phyloP scores from a whole-genome alignment of 768 basidiomycete genomes.

The Scleroderma bovista region DNA sequence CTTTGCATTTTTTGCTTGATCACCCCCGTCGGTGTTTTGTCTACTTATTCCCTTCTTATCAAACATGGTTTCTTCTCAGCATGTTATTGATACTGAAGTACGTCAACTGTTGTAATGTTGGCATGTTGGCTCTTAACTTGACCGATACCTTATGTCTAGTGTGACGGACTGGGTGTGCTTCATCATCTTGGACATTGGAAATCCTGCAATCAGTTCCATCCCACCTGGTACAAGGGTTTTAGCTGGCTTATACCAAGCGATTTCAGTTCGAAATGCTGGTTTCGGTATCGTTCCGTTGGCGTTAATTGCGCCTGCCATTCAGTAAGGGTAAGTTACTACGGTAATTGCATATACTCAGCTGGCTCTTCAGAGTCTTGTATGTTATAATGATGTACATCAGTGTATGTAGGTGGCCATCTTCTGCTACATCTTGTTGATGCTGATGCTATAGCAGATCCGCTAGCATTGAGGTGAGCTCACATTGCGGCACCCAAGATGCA shows the following conservation, averaged over 20 bases:
- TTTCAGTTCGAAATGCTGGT: constrained; percentile 82
- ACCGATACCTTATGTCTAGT: constrained; percentile 31
- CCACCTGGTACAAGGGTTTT: constrained; percentile 66
- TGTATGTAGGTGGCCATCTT: constrained; percentile 50
- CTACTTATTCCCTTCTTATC: constrained; percentile 87
- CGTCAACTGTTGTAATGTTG: constrained; percentile 16
- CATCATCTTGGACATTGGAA: constrained; percentile 83
- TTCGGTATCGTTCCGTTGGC: constrained; percentile 73
- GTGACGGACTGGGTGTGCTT: constrained; percentile 87
- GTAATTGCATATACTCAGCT: not conserved
- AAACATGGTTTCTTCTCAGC: constrained; percentile 85
- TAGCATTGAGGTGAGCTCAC: constrained; percentile 63
- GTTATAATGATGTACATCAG: constrained; percentile 94
- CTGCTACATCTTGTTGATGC: not conserved
- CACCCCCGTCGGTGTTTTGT: constrained; percentile 92
- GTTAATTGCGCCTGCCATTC: constrained; percentile 81
- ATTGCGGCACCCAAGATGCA: not conserved
- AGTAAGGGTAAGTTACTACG: constrained; percentile 42
- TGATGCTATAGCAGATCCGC: constrained; percentile 49
- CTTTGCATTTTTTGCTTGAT: constrained; percentile 86
- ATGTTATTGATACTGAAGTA: constrained; percentile 69
- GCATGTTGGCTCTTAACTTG: not conserved
- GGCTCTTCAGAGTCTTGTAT: constrained; percentile 60
- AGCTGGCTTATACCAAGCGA: constrained; percentile 73
- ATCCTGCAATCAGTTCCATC: constrained; percentile 57